phyloP scores from a whole-genome alignment of 2,329 filamentous ascomycete genomes.

The Trichoderma semiorbis region DNA sequence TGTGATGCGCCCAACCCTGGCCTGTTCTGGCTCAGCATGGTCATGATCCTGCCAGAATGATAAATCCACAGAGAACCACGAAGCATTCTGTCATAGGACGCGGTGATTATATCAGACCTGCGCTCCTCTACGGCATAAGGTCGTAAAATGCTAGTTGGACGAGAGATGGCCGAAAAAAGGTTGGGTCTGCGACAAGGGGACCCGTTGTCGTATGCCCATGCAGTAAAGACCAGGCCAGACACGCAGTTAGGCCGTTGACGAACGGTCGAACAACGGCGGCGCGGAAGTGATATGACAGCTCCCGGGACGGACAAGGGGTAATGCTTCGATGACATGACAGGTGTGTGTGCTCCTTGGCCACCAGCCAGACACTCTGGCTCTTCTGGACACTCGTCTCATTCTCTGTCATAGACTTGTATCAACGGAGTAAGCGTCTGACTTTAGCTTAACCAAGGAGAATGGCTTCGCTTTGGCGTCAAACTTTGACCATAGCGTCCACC shows the following conservation, averaged over 20 bases:
- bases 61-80: not conserved
- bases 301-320: slow-evolving; percentile 3
- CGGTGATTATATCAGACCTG: not conserved
- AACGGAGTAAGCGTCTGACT: not conserved
- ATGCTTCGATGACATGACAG: not conserved
- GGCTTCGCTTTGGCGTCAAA: not conserved
- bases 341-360: not conserved
- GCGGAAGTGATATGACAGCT: slow-evolving; percentile 13
- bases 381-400: not conserved
- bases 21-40: not conserved
- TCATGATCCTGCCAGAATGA: not conserved
- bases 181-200: not conserved
- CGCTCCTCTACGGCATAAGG: not conserved
- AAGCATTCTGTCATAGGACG: not conserved
- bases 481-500: not conserved
- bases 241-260: slow-evolving; percentile 15
- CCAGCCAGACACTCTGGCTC: not conserved
- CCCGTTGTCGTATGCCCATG: slow-evolving; percentile 14
- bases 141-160: not conserved
- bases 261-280: slow-evolving; percentile 12
- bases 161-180: slow-evolving; percentile 14
- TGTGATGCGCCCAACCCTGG: not conserved
- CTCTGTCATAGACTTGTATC: not conserved
- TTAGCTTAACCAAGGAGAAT: not conserved
- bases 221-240: slow-evolving; percentile 4